A percentile compares a stretch with the other conserved stretches of the same genome.
phyloP scores from a whole-genome alignment of 805 yeast species.

The Candida schatavii region DNA sequence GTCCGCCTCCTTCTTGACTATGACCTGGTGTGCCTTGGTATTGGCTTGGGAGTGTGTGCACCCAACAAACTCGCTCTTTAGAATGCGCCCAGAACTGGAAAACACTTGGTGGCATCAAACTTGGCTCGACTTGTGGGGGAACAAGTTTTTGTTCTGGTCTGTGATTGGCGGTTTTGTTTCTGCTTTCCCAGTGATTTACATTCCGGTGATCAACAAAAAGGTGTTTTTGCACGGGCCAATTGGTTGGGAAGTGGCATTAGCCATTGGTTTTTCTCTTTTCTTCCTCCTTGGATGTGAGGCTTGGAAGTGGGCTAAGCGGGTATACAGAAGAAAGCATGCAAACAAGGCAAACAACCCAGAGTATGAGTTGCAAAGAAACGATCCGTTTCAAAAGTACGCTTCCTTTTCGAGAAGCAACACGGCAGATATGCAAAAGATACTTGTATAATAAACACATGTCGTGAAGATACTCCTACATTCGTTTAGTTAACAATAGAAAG shows the following conservation, averaged over 20 bases:
- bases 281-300: constrained; percentile 62
- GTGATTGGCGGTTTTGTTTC: constrained; percentile 65
- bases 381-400: constrained; percentile 62
- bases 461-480: too few species aligned
- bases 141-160: constrained; percentile 81
- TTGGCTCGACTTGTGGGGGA: constrained; percentile 64
- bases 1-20: constrained; percentile 71
- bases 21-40: constrained; percentile 84
- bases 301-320: constrained; percentile 67
- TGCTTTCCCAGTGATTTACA: constrained; percentile 79
- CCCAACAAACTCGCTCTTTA: constrained; percentile 64
- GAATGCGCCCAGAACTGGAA: constrained; percentile 64
- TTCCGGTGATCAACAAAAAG: constrained; percentile 78
- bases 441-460: too few species aligned
- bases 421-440: constrained; percentile 8
- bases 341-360: constrained; percentile 55
- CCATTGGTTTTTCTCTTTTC: constrained; percentile 54
- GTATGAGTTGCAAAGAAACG: constrained; percentile 57
- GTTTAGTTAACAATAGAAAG: too few species aligned
- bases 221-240: constrained; percentile 75
- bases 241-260: constrained; percentile 78
- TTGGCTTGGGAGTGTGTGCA: constrained; percentile 86
- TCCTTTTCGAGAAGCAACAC: constrained; percentile 56
- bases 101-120: constrained; percentile 55
- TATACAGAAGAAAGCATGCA: constrained; percentile 39